Conservation (phyloP, 306 rosid genomes). For the Sicyos baderoa region DNA sequence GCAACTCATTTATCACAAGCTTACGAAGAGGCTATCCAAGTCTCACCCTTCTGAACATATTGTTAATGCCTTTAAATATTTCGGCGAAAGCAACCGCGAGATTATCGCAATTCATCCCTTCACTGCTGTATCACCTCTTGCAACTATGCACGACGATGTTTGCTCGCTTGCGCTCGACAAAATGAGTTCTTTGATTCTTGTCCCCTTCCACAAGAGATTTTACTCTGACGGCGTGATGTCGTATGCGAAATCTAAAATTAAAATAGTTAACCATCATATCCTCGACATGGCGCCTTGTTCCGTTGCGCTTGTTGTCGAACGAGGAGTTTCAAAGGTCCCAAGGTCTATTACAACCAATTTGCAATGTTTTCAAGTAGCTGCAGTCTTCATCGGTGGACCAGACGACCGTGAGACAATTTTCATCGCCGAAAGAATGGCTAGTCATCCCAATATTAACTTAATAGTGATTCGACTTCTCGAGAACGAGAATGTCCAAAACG, state of each 20-base stretch:
- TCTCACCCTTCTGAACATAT: conserved; percentile 16
- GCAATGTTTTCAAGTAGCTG: conserved; percentile 22
- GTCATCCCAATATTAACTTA: conserved; percentile 23
- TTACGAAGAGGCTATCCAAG: not conserved
- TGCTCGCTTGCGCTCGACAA: conserved; percentile 27
- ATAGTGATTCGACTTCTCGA: conserved; percentile 24
- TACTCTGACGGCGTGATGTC: conserved; percentile 15
- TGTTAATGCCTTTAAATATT: conserved; percentile 27
- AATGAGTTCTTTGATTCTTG: conserved; percentile 21
- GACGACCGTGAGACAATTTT: conserved; percentile 35
- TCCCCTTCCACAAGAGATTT: conserved; percentile 23
- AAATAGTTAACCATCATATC: conserved; percentile 23
- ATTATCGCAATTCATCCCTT: conserved; percentile 21
- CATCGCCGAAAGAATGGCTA: conserved; percentile 30
- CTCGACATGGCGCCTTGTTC: conserved; percentile 33
- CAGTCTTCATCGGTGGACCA: conserved; percentile 34
- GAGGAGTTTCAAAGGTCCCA: conserved; percentile 21
- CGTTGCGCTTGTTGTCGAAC: conserved; percentile 27
- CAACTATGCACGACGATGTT: conserved; percentile 29
- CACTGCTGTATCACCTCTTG: conserved; percentile 22
- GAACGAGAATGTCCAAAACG: not conserved
- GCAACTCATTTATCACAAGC: conserved; percentile 26
- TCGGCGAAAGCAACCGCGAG: conserved; percentile 13
- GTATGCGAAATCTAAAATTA: not conserved
- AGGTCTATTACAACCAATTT: not conserved